Conservation (phyloP, 768 basidiomycete species). For the Mycena vulgaris region DNA sequence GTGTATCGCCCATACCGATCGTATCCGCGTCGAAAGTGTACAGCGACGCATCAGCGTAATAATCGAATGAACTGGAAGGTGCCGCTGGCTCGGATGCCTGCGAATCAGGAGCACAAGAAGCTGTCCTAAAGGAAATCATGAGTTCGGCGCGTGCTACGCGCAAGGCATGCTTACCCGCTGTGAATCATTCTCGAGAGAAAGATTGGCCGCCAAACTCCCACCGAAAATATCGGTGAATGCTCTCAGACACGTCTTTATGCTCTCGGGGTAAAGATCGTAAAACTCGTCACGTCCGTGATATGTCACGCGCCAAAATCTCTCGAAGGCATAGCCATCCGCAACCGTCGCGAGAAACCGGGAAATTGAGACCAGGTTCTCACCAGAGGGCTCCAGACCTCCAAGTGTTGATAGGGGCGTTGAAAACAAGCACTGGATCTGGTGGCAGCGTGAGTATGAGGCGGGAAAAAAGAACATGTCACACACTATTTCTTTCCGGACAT, state of each 20-base stretch:
- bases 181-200: slow-evolving; percentile 56
- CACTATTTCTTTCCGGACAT: slow-evolving; percentile 67
- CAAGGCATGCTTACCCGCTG: slow-evolving; percentile 50
- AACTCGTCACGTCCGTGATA: slow-evolving; percentile 62
- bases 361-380: slow-evolving; percentile 56
- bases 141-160: background rate
- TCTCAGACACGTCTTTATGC: slow-evolving; percentile 60
- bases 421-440: slow-evolving; percentile 60
- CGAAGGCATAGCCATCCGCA: slow-evolving; percentile 68
- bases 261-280: slow-evolving; percentile 55
- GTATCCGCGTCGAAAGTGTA: slow-evolving; percentile 25
- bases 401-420: slow-evolving; percentile 59
- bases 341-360: slow-evolving; percentile 66
- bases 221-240: slow-evolving; percentile 64
- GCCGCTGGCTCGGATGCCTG: too few relatives aligned
- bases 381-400: slow-evolving; percentile 54
- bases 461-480: slow-evolving; percentile 35
- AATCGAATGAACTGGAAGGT: slow-evolving; percentile 25
- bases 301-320: slow-evolving; percentile 70
- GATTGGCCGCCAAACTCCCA: slow-evolving; percentile 62
- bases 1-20: slow-evolving; percentile 24
- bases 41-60: slow-evolving; percentile 29
- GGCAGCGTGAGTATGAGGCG: background rate
- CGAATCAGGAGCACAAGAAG: slow-evolving; percentile 48
- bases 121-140: slow-evolving; percentile 13